These are phyloP conservation scores for Wickerhamiella pararugosa DNA, from an alignment of 1,139 yeast genomes.

Conservation along the genomic window DNA sequence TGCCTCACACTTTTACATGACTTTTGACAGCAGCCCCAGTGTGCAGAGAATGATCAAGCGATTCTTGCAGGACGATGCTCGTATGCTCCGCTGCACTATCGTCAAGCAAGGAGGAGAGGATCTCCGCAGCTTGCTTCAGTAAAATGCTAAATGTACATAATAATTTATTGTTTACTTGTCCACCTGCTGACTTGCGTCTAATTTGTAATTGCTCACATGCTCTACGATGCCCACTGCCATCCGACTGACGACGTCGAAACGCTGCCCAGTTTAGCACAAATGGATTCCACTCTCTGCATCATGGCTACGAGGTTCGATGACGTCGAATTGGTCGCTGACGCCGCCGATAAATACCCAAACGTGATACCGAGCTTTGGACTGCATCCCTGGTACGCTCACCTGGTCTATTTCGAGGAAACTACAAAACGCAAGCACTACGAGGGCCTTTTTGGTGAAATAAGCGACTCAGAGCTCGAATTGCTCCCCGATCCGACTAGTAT, in stretches of 20 bases:
- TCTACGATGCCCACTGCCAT: conserved; percentile 57
- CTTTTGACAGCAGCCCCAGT: conserved; percentile 71
- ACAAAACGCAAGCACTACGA: conserved; percentile 38
- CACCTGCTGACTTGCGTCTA: background rate
- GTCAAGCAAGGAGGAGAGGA: conserved; percentile 45
- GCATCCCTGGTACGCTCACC: conserved; percentile 84
- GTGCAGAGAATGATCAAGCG: conserved; percentile 78
- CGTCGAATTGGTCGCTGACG: conserved; percentile 22
- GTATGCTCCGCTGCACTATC: conserved; percentile 68
- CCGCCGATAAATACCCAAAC: conserved; percentile 20
- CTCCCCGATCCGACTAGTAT: conserved; percentile 52
- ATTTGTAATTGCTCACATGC: conserved; percentile 8
- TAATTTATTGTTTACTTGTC: background rate
- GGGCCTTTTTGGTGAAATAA: conserved; percentile 33
- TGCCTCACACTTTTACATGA: conserved; percentile 75
- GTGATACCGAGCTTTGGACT: conserved; percentile 60
- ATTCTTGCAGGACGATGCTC: conserved; percentile 73
- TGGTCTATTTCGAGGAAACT: conserved; percentile 29
- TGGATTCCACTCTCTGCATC: conserved; percentile 18
- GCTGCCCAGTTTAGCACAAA: conserved; percentile 14
- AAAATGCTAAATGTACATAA: background rate
- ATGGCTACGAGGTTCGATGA: conserved; percentile 30
- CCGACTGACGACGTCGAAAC: conserved; percentile 22
- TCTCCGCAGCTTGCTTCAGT: conserved; percentile 11
- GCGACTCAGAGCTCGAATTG: conserved; percentile 28